A percentile compares a stretch with the other conserved stretches of the same genome.
phyloP scores from a whole-genome alignment of 371 early-diverging fungal genomes.

The Globomyces sp. region DNA sequence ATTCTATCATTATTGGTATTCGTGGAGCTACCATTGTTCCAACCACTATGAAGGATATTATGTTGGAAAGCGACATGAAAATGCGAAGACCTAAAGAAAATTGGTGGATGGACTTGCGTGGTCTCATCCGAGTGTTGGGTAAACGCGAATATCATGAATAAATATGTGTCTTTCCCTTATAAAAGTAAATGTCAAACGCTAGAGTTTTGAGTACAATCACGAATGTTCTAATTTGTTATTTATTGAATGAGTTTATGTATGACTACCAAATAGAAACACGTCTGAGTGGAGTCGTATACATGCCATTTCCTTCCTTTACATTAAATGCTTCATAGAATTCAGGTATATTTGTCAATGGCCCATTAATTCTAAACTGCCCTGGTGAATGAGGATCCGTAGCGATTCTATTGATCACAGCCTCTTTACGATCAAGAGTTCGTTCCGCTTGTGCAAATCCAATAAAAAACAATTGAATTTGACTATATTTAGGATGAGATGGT shows the following conservation, averaged over 20 bases:
- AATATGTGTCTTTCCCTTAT: no score
- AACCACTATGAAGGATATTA: constrained; percentile 66
- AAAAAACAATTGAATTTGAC: constrained; percentile 37
- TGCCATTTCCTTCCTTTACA: constrained; percentile 11
- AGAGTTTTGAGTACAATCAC: no score
- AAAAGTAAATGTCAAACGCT: no score
- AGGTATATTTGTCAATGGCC: constrained; percentile 57
- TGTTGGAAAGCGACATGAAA: constrained; percentile 67
- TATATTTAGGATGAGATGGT: constrained; percentile 14
- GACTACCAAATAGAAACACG: not conserved
- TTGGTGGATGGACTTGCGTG: constrained; percentile 77
- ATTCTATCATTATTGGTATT: constrained; percentile 83
- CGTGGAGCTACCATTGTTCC: constrained; percentile 71
- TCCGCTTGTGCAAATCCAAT: constrained; percentile 23
- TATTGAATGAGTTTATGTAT: no score
- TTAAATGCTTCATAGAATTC: constrained; percentile 60
- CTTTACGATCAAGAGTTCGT: not conserved
- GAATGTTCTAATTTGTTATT: no score
- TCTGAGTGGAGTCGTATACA: not conserved
- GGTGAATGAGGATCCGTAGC: constrained; percentile 35
- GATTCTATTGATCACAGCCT: not conserved
- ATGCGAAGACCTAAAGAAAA: constrained; percentile 68
- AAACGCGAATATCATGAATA: constrained; percentile 27
- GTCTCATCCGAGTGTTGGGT: constrained; percentile 44
- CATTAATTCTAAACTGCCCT: constrained; percentile 58